Evolutionary conservation across 805 yeast species (phyloP), one percentile per base, ranked within the genome.

Genomic region (Brettanomyces naardenensis): DNA sequence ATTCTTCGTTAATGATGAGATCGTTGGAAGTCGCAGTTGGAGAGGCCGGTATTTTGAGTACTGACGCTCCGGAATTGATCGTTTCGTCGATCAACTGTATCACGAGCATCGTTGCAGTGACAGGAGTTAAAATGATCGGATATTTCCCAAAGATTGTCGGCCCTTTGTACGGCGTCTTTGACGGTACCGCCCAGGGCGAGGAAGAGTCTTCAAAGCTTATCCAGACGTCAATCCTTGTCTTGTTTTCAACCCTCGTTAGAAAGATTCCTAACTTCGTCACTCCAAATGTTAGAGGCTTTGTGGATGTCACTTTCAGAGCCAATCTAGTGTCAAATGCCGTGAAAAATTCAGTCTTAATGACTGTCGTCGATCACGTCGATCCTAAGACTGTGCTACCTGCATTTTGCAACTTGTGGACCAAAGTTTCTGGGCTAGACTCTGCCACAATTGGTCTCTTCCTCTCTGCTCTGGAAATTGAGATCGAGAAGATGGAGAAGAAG

Each of bases 71-170:
- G 10, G 94, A 83, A 47, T 59, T 85, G 6, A 65, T 78, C 22
- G 73, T 92, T 26, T 73, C 95, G 0, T 75, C 95, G 1, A 66
- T 87, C 41, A 74, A 80, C 47, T 78, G 81, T 41, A 73, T 86
- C 44, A 76, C 85, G 40, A 76, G 78, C 46, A 63, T 87, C 39
- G 73, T 86, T 38, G 75, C 78, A 37, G 72, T 78, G 19, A 59
- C 89, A 33, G 98, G 98, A 37, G 89, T 94, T 15, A 84, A 87
- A 53, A 69, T 80, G 44, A 80, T 92, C 53, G 89, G 95, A 5
- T 74, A 70, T 52, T 84, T 88, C 68, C 86, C 97, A 23, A 80
- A 79, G 58, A 79, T 89, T 53, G 74, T 92, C 44, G 86, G 88
- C 13, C 85, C 87, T 11, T 66, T 84, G 9, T 66, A 87, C 38